Base-by-base conservation (phyloP, 179 eudicot genomes). In the Carnegiea gigantea region DNA sequence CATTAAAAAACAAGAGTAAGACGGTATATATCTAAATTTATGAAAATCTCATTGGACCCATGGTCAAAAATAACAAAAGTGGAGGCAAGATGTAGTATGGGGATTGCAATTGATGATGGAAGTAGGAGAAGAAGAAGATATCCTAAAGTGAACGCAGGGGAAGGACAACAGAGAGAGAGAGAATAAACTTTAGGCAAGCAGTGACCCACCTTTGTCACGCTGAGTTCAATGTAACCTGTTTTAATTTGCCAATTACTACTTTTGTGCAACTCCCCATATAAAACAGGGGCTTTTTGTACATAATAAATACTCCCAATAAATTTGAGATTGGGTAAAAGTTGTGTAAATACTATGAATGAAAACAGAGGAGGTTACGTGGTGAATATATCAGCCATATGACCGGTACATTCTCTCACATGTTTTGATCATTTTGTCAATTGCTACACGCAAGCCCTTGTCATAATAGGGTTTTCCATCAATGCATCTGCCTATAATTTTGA, bases 201-300 rank as follows among this genome's bases (percentile, higher is more conserved):
- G 5, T 17, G 64, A 5, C 86, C 80, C 80, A 83, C 83, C 36
- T 57, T 48, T 4, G 70, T 77, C 81, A 80, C 74, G 75, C 77
- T 48, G 73, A 73, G 71, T 73, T 77, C 40, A 81, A 77, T 84
- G 81, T 78, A 77, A 77, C 14, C 60, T 23, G 26, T 64, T 76
- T 84, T 23, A 20, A 48, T 76, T 84, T 18, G 53, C 81, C 68
- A 84, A 62, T 62, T n/a, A n/a, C 30, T 33, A 23, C 79, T 81
- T 77, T 46, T 10, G 70, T 80, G 83, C 83, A 77, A 21, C 43
- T 5, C 76, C 49, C 49, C 49, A 38, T 30, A 6, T 17, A 17
- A 71, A 71, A 71, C 49, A 2, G 49, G 49, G 49, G 10, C 24
- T 71, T 11, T 71, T 40, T 70, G 21, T 3, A 70, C 10, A 11